These are phyloP conservation scores for Candida stauntonica DNA, from an alignment of 805 yeast species.

Conservation along the genomic window DNA sequence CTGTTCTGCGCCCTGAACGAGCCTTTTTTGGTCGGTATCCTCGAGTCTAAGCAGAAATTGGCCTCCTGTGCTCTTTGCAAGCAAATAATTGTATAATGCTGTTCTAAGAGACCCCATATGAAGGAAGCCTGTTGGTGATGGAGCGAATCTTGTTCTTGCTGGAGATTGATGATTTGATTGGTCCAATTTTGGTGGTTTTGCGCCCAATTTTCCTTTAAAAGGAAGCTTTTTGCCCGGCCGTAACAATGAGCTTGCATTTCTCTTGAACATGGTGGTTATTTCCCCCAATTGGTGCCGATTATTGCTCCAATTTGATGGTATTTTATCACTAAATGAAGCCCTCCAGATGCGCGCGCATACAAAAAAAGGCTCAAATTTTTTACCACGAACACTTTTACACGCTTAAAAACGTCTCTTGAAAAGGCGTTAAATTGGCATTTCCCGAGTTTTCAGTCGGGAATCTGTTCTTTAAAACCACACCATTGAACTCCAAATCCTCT, in stretches of 20 bases:
- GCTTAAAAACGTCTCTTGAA: too few relatives aligned
- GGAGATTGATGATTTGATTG: slow-evolving; percentile 32
- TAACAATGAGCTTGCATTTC: slow-evolving; percentile 10
- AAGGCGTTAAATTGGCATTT: too few relatives aligned
- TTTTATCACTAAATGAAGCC: too few relatives aligned
- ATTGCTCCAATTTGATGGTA: too few relatives aligned
- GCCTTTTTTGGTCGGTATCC: slow-evolving; percentile 84
- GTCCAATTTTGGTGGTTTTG: slow-evolving; percentile 33
- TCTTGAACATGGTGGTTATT: too few relatives aligned
- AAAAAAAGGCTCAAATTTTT: too few relatives aligned
- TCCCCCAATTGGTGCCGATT: too few relatives aligned
- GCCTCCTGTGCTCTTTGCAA: slow-evolving; percentile 79
- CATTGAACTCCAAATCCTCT: too few relatives aligned
- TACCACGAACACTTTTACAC: too few relatives aligned
- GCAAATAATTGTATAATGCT: slow-evolving; percentile 81
- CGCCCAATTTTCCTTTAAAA: slow-evolving; percentile 12
- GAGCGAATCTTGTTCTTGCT: slow-evolving; percentile 90
- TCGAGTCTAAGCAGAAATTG: slow-evolving; percentile 78
- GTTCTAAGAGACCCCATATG: slow-evolving; percentile 93
- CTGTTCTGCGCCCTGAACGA: slow-evolving; percentile 78
- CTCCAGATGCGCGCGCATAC: too few relatives aligned
- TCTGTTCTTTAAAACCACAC: too few relatives aligned
- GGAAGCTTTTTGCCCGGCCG: slow-evolving; percentile 17
- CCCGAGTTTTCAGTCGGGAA: too few relatives aligned
- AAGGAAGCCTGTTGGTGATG: slow-evolving; percentile 95